Conservation (phyloP, 495 filamentous ascomycete species). For the Hyaloscypha hepaticicola region DNA sequence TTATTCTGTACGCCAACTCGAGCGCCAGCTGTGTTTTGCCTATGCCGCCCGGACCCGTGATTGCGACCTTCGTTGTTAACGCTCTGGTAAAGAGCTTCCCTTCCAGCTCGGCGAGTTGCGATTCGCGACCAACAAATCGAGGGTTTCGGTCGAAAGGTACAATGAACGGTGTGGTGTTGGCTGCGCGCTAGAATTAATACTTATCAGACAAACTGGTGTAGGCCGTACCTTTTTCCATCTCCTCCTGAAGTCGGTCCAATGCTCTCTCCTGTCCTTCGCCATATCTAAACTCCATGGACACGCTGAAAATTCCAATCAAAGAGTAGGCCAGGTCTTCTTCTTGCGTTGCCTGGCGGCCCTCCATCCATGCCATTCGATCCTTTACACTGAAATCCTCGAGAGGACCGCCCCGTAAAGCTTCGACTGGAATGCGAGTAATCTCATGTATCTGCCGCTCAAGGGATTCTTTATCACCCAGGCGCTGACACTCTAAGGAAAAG, state of each 20-base stretch:
- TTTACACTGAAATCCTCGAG: slow-evolving; percentile 21
- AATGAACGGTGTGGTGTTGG: slow-evolving; percentile 22
- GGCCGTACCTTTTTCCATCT: slow-evolving; percentile 30
- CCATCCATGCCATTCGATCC: slow-evolving; percentile 31
- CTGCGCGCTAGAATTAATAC: slow-evolving; percentile 19
- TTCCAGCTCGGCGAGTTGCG: slow-evolving; percentile 23
- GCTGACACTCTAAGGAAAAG: slow-evolving; percentile 31
- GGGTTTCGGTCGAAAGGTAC: slow-evolving; percentile 23
- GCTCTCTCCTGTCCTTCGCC: slow-evolving; percentile 33
- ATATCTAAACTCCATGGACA: slow-evolving; percentile 36
- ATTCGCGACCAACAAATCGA: slow-evolving; percentile 24
- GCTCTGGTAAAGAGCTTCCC: slow-evolving; percentile 18
- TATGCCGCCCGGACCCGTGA: slow-evolving; percentile 48
- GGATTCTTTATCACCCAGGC: slow-evolving; percentile 33
- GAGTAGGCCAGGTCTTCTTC: slow-evolving; percentile 34
- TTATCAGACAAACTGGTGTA: slow-evolving; percentile 17
- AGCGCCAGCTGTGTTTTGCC: slow-evolving; percentile 55
- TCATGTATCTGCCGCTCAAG: slow-evolving; percentile 21
- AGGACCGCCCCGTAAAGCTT: slow-evolving; percentile 13
- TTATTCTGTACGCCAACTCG: slow-evolving; percentile 43
- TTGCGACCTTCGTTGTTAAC: slow-evolving; percentile 33
- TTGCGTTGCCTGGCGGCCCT: slow-evolving; percentile 26
- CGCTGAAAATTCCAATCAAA: slow-evolving; percentile 32
- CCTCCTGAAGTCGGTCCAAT: slow-evolving; percentile 34
- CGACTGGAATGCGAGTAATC: slow-evolving; percentile 19